Base-by-base conservation (phyloP, 768 basidiomycete genomes). In the Mycena metata region DNA sequence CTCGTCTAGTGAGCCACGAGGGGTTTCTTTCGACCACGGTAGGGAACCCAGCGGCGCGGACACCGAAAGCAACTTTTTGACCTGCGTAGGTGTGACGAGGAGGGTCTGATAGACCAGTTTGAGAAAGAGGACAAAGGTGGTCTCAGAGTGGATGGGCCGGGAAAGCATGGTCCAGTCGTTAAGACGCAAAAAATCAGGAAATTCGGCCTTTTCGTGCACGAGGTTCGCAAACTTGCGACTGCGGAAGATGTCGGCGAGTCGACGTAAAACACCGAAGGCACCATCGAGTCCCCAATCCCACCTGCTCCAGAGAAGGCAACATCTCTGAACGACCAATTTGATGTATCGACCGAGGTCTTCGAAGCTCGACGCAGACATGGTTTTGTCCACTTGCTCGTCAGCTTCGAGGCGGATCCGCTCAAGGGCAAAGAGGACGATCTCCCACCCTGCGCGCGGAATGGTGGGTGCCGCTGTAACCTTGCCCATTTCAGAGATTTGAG, bases 161-260 rank as follows among this genome's bases (percentile, higher is more conserved):
- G 81, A 81, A 7, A 94, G 83, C 13, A 90, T 78, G 3, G 79
- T 78, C 74, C 89, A 81, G 71, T 93, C 83, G 50, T 83, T 81
- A 7, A 86, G 71, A 51, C 85, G 81, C 71, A 94, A 83, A 79
- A 95, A 98, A 21, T 80, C 79, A 21, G 96, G 93, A 73, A 91
- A 94, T 67, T 91, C 91, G 42, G 85, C 73, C 50, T 75, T 72
- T 78, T 92, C 86, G 64, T 85, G 83, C 67, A 86, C 77, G 42
- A 98, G 84, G 76, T 93, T 92, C 11, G 88, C 85, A 69, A 94
- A 94, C 50, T 90, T 88, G 19, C 96, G 89, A 47, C 86, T 89
- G 59, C 89, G 87, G 79, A 98, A 96, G 12, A 96, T 86, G 33
- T 89, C 86, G 26, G 86, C 86, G 7, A 98, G 83, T 23, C 85